A percentile compares a stretch with the other conserved stretches of the same genome.
phyloP scores from a whole-genome alignment of 495 filamentous ascomycete species.

The Trichoderma gamsii region DNA sequence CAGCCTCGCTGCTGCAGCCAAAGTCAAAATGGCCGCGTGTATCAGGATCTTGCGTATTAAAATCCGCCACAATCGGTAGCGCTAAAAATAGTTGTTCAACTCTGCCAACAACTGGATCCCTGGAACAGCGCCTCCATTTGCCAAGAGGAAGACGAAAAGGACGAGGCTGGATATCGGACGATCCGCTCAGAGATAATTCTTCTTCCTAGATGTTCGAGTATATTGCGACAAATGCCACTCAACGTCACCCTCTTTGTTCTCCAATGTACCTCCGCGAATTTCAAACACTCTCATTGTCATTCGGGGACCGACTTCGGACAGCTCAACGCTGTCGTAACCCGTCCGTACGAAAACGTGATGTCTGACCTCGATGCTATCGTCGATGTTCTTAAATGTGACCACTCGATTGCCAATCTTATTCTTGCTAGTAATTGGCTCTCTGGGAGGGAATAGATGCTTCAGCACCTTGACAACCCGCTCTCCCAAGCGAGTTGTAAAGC shows the following conservation, averaged over 20 bases:
- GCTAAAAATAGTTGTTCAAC: neutral
- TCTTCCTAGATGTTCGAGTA: slow-evolving; percentile 85
- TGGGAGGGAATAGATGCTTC: slow-evolving; percentile 90
- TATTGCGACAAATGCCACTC: slow-evolving; percentile 96
- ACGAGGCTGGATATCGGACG: neutral
- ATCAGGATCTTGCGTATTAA: neutral
- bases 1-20: neutral
- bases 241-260: slow-evolving; percentile 92
- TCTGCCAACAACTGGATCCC: neutral
- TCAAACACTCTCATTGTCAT: slow-evolving; percentile 97
- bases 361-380: slow-evolving; percentile 76
- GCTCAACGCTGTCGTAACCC: slow-evolving; percentile 78
- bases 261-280: slow-evolving; percentile 85
- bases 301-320: slow-evolving; percentile 89
- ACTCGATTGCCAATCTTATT: slow-evolving; percentile 78
- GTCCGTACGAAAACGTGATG: slow-evolving; percentile 58
- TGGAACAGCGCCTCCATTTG: neutral
- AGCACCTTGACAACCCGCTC: slow-evolving; percentile 80
- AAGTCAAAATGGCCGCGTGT: neutral
- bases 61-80: neutral
- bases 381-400: slow-evolving; percentile 90
- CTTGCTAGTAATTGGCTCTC: slow-evolving; percentile 60
- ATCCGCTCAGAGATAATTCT: slow-evolving; percentile 70
- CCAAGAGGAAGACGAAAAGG: neutral
- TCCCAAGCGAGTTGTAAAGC: slow-evolving; percentile 80